phyloP scores from a whole-genome alignment of 2,329 filamentous ascomycete genomes.

The Pleomassaria siparia region DNA sequence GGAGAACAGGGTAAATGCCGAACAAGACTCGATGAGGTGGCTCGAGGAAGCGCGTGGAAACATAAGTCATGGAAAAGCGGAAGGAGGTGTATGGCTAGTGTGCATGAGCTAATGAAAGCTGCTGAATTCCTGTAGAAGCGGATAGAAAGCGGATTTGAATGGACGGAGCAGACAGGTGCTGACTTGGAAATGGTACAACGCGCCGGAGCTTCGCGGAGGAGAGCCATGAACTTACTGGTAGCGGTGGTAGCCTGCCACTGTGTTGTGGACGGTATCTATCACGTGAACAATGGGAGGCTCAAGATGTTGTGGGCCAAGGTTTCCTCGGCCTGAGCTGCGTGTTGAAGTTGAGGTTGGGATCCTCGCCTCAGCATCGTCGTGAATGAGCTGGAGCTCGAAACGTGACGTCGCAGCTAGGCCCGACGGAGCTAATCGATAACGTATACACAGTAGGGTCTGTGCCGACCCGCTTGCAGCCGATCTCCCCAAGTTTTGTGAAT shows the following conservation, averaged over 20 bases:
- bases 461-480: background rate
- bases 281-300: background rate
- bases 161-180: constrained; percentile 23
- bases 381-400: constrained; percentile 2
- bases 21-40: constrained; percentile 16
- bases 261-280: background rate
- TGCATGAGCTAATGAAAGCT: constrained; percentile 3
- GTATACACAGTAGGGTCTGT: too few species aligned
- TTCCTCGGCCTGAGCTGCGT: background rate
- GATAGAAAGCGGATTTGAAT: constrained; percentile 17
- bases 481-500: background rate
- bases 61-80: constrained; percentile 15
- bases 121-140: constrained; percentile 7
- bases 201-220: constrained; percentile 23
- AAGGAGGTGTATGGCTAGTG: constrained; percentile 7
- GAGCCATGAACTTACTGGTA: constrained; percentile 21
- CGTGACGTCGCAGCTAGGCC: constrained; percentile 9
- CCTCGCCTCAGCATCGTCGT: too few species aligned
- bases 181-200: constrained; percentile 16
- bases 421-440: constrained; percentile 4
- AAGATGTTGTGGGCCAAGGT: background rate
- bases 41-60: constrained; percentile 28
- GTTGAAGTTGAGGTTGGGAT: background rate
- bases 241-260: background rate
- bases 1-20: constrained; percentile 12